Evolutionary conservation across 2,329 filamentous ascomycete genomes (phyloP).

Genomic region (Trichoderma arundinaceum): DNA sequence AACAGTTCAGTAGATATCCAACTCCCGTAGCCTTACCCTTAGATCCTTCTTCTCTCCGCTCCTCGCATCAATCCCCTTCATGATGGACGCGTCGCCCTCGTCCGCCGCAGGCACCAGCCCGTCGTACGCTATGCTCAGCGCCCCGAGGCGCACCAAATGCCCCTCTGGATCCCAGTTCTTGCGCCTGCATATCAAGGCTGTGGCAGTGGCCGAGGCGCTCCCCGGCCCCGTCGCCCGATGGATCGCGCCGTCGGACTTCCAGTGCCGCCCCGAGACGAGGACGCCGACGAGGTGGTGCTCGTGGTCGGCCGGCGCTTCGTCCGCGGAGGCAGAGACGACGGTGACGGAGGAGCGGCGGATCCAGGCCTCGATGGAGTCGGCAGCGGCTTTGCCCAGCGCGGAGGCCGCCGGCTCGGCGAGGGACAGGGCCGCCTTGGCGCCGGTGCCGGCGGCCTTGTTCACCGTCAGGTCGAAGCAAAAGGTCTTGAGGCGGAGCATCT

Average conservation of each 20-base stretch:
- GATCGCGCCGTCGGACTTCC: slow-evolving; percentile 34
- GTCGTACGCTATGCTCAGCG: slow-evolving; percentile 39
- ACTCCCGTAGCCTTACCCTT: slow-evolving; percentile 41
- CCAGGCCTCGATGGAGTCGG: slow-evolving; percentile 33
- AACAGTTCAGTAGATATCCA: slow-evolving; percentile 44
- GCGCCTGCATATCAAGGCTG: slow-evolving; percentile 41
- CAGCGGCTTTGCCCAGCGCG: slow-evolving; percentile 36
- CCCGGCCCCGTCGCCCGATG: slow-evolving; percentile 1
- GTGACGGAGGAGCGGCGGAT: slow-evolving; percentile 36
- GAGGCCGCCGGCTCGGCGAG: slow-evolving; percentile 30
- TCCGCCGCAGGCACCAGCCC: slow-evolving; percentile 37
- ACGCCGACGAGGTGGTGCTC: slow-evolving; percentile 40
- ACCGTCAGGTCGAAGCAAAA: slow-evolving; percentile 44
- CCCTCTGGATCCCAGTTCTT: slow-evolving; percentile 40
- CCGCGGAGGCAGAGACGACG: slow-evolving; percentile 32
- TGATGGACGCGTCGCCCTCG: slow-evolving; percentile 37
- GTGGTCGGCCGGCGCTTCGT: slow-evolving; percentile 1
- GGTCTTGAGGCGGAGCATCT: slow-evolving; percentile 44
- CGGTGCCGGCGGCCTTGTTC: slow-evolving; percentile 29
- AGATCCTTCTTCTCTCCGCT: slow-evolving; percentile 37
- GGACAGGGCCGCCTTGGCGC: slow-evolving; percentile 10
- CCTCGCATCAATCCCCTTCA: slow-evolving; percentile 41
- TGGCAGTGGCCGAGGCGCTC: slow-evolving; percentile 36
- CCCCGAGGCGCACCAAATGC: slow-evolving; percentile 43
- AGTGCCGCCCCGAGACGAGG: slow-evolving; percentile 43